Evolutionary conservation across 1,139 yeast species (phyloP).

Genomic region (Suhomyces bokatorum): DNA sequence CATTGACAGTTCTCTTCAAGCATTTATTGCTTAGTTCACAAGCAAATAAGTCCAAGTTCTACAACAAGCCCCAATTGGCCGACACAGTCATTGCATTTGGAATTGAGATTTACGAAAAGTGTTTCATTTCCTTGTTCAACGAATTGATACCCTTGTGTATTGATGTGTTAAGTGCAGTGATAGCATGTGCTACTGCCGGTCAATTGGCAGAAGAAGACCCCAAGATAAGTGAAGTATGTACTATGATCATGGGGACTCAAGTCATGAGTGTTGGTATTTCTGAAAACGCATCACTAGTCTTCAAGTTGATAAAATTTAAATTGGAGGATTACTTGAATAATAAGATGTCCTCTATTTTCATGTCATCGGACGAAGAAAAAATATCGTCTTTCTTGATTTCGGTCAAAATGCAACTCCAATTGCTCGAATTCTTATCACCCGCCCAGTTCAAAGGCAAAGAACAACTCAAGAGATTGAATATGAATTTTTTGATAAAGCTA

Average conservation of each 20-base stretch:
- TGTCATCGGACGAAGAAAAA: slow-evolving; percentile 38
- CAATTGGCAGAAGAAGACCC: slow-evolving; percentile 7
- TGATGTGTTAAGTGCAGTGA: slow-evolving; percentile 31
- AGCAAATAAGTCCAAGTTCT: slow-evolving; percentile 19
- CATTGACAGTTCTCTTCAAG: slow-evolving; percentile 39
- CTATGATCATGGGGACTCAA: background rate
- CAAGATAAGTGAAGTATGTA: slow-evolving; percentile 5
- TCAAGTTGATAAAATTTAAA: slow-evolving; percentile 19
- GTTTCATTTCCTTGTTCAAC: slow-evolving; percentile 34
- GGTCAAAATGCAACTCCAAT: slow-evolving; percentile 30
- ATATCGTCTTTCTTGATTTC: slow-evolving; percentile 29
- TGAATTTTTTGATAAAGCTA: slow-evolving; percentile 17
- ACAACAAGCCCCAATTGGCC: slow-evolving; percentile 25
- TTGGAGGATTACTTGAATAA: slow-evolving; percentile 27
- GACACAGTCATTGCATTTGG: slow-evolving; percentile 27
- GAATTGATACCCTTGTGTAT: slow-evolving; percentile 35
- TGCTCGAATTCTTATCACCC: slow-evolving; percentile 22
- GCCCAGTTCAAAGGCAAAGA: slow-evolving; percentile 7
- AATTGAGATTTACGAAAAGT: slow-evolving; percentile 23
- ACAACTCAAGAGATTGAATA: slow-evolving; percentile 13
- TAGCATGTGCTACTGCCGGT: slow-evolving; percentile 9
- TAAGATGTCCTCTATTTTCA: slow-evolving; percentile 25
- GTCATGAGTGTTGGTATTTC: background rate
- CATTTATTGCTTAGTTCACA: slow-evolving; percentile 19
- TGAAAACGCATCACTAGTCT: slow-evolving; percentile 8